Percentiles rank a stretch among this genome's conserved stretches.
phyloP scores from a whole-genome alignment of 495 filamentous ascomycete genomes.

The Annulohypoxylon nitens region DNA sequence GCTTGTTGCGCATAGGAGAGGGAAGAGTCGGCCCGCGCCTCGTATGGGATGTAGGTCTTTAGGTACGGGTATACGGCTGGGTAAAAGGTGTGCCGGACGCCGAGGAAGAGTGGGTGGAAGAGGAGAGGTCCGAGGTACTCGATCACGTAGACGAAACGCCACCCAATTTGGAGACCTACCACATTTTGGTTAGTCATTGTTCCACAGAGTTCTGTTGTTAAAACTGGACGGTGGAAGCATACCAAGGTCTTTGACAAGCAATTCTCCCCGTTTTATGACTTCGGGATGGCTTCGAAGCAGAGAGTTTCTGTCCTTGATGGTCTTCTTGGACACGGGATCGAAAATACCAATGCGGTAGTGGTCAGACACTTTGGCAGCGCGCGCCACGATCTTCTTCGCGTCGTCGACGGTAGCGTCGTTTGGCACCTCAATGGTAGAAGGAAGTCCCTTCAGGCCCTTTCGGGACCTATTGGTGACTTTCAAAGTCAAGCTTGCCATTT shows the following conservation, averaged over 20 bases:
- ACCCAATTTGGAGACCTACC: conserved; percentile 88
- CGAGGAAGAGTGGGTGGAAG: conserved; percentile 81
- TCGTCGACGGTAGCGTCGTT: conserved; percentile 72
- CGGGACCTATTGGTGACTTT: conserved; percentile 60
- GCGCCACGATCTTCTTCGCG: conserved; percentile 63
- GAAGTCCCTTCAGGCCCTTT: conserved; percentile 77
- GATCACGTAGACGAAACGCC: conserved; percentile 93
- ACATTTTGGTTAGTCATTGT: neutral
- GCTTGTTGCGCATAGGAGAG: conserved; percentile 77
- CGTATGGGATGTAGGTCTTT: conserved; percentile 52
- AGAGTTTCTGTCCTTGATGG: conserved; percentile 68
- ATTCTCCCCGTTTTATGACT: conserved; percentile 74
- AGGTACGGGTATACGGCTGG: conserved; percentile 65
- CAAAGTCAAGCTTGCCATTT: conserved; percentile 56
- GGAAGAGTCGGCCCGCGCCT: conserved; percentile 32
- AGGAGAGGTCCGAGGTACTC: conserved; percentile 96
- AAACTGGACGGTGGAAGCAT: conserved; percentile 46
- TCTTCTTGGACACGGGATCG: conserved; percentile 76
- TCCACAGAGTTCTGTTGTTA: neutral
- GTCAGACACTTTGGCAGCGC: conserved; percentile 60
- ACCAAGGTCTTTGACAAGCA: conserved; percentile 96
- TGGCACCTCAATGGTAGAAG: conserved; percentile 72
- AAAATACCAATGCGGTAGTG: conserved; percentile 76
- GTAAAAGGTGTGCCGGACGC: conserved; percentile 81
- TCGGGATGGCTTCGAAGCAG: conserved; percentile 71